phyloP scores from a whole-genome alignment of 1,284 basidiomycete species.

The Ustilago hordei region DNA sequence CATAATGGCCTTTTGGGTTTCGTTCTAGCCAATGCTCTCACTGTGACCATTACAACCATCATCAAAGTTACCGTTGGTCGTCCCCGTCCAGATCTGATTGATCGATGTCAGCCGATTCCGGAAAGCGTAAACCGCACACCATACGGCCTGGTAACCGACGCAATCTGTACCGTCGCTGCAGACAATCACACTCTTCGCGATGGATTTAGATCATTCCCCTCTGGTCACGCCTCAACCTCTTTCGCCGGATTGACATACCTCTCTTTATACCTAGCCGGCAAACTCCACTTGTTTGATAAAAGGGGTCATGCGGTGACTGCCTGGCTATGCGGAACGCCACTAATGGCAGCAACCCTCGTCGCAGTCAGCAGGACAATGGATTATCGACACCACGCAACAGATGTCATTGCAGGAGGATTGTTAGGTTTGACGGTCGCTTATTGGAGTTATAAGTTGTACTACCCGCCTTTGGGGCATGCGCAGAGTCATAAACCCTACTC shows the following conservation, averaged over 20 bases:
- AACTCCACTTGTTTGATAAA: slow-evolving; percentile 88
- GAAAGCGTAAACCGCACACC: slow-evolving; percentile 75
- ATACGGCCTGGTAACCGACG: slow-evolving; percentile 80
- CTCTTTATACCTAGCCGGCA: slow-evolving; percentile 79
- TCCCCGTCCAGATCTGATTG: slow-evolving; percentile 75
- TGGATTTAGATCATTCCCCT: slow-evolving; percentile 93
- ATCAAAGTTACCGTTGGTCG: slow-evolving; percentile 85
- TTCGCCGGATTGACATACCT: slow-evolving; percentile 94
- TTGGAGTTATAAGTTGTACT: slow-evolving; percentile 62
- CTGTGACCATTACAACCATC: slow-evolving; percentile 85
- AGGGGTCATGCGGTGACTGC: slow-evolving; percentile 85
- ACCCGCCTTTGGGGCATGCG: slow-evolving; percentile 41
- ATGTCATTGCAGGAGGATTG: slow-evolving; percentile 83
- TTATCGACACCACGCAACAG: slow-evolving; percentile 71
- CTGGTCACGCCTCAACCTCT: slow-evolving; percentile 90
- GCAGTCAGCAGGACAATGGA: slow-evolving; percentile 76
- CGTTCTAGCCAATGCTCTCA: slow-evolving; percentile 79
- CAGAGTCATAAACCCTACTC: slow-evolving; percentile 57
- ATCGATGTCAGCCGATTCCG: slow-evolving; percentile 80
- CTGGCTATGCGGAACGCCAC: slow-evolving; percentile 83
- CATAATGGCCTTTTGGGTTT: slow-evolving; percentile 84
- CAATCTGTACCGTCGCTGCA: slow-evolving; percentile 78
- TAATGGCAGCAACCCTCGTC: slow-evolving; percentile 83
- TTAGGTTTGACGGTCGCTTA: slow-evolving; percentile 81
- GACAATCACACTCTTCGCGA: slow-evolving; percentile 38